Evolutionary conservation across 441 rosid species (phyloP).

Genomic region (Jatropha podagrica): DNA sequence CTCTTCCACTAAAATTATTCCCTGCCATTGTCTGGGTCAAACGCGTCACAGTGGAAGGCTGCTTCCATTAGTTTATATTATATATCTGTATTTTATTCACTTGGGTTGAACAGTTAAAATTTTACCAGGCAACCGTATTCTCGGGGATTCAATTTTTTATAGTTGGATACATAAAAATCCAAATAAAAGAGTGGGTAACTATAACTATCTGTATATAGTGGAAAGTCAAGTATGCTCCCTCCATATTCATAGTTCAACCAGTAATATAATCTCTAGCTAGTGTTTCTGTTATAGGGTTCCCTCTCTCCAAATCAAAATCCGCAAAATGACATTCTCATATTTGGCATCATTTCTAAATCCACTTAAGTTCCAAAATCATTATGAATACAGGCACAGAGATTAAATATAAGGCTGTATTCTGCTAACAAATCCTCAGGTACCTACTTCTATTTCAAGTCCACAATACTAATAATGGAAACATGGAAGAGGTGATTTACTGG

Average conservation of each 20-base stretch:
- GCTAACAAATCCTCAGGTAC: not conserved
- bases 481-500: not conserved
- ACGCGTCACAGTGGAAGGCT: not conserved
- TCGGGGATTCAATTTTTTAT: not conserved
- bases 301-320: not conserved
- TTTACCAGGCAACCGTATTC: not conserved
- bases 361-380: not conserved
- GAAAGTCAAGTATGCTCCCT: not conserved
- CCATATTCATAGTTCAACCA: slow-evolving; percentile 3
- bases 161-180: not conserved
- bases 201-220: not conserved
- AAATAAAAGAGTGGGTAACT: not conserved
- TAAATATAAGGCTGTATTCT: not conserved
- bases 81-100: not conserved
- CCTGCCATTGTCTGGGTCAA: not conserved
- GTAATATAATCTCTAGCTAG: not conserved
- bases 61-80: not conserved
- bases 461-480: not conserved
- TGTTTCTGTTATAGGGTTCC: not conserved
- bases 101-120: too few relatives aligned
- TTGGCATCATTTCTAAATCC: not conserved
- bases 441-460: not conserved
- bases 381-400: not conserved
- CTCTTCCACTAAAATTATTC: slow-evolving; percentile 3
- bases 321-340: not conserved